Base-by-base conservation (phyloP, 2,329 filamentous ascomycete genomes). In the Fusarium continuum region DNA sequence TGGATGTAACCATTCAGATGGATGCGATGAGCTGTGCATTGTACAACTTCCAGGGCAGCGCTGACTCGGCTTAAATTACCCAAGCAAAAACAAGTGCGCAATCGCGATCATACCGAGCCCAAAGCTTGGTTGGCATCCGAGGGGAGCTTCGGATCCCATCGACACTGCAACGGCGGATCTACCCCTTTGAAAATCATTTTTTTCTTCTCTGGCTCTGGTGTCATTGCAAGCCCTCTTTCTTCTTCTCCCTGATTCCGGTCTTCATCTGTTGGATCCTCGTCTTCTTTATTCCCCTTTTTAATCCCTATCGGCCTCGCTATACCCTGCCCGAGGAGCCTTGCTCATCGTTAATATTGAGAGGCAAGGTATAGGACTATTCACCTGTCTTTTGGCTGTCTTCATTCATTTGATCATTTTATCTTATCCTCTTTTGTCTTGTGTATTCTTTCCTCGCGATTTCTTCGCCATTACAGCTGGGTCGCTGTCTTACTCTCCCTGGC, bases 31-130 rank as follows among this genome's bases (percentile, higher is more conserved):
- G 61, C 57, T 65, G 57, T 65, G 62, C 57, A 63, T 65, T 55
- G 52, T 43, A 55, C 36, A 57, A 46, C 38, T 62, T 55, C 32
- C 38, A 51, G 43, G 55, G 43, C 50, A 56, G 48, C 34, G 38
- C 62, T 62, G 52, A 47, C 57, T 65, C 44, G 62, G 57, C 62
- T 54, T 61, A 64, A 41, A 66, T 65, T 65, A 62, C 50, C 34
- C 44, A 62, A 36, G 20, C 58, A 47, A 64, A 39, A 49, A 61
- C 26, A 44, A 44, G 45, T 23, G 51, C 57, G 46, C 58, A 63
- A 64, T 63, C 53, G 35, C 53, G 44, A 60, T 64, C 48, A 60
- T 51, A 45, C 44, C 31, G 46, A 65, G 55, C 60, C 61, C 56
- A 53, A 61, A 41, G 55, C 38, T 29, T 44, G 52, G 23, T 47